Conservation (phyloP, 2,329 filamentous ascomycete genomes). For the Aspergillus sp. region DNA sequence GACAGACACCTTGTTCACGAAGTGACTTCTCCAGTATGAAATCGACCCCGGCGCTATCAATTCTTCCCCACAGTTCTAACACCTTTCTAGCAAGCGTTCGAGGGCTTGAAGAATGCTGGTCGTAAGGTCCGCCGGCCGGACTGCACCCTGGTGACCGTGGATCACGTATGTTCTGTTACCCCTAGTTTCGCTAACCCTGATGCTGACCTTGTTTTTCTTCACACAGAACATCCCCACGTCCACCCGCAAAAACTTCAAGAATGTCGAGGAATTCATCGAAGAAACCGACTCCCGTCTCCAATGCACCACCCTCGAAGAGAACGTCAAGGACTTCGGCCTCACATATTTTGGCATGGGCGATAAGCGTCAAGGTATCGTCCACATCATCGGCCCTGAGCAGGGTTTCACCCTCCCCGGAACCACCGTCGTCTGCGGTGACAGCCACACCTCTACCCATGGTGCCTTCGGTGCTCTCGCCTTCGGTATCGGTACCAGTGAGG, state of each 20-base stretch:
- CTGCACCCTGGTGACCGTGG: slow-evolving; percentile 93
- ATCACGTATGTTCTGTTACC: slow-evolving; percentile 69
- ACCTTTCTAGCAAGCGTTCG: slow-evolving; percentile 79
- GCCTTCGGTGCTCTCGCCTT: slow-evolving; percentile 94
- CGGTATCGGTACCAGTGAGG: slow-evolving; percentile 96
- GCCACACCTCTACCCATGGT: slow-evolving; percentile 95
- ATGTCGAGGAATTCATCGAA: slow-evolving; percentile 88
- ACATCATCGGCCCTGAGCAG: slow-evolving; percentile 97
- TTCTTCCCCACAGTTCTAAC: background rate
- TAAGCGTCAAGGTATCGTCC: slow-evolving; percentile 96
- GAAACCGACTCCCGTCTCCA: slow-evolving; percentile 91
- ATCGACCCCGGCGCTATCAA: background rate
- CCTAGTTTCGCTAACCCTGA: slow-evolving; percentile 11
- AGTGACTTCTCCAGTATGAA: slow-evolving; percentile 87
- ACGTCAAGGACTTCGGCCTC: slow-evolving; percentile 93
- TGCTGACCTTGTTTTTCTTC: slow-evolving; percentile 6
- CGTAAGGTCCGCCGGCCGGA: slow-evolving; percentile 89
- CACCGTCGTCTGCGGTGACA: slow-evolving; percentile 96
- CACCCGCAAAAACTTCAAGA: slow-evolving; percentile 88
- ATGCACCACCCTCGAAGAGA: slow-evolving; percentile 94
- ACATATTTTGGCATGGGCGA: slow-evolving; percentile 97
- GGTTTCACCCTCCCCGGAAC: slow-evolving; percentile 97
- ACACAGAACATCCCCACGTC: slow-evolving; percentile 85
- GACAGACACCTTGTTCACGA: slow-evolving; percentile 97
- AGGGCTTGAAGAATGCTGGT: slow-evolving; percentile 85